Base-by-base conservation (phyloP, 352 stramenopile genomes). In the Globisporangium irregulare region DNA sequence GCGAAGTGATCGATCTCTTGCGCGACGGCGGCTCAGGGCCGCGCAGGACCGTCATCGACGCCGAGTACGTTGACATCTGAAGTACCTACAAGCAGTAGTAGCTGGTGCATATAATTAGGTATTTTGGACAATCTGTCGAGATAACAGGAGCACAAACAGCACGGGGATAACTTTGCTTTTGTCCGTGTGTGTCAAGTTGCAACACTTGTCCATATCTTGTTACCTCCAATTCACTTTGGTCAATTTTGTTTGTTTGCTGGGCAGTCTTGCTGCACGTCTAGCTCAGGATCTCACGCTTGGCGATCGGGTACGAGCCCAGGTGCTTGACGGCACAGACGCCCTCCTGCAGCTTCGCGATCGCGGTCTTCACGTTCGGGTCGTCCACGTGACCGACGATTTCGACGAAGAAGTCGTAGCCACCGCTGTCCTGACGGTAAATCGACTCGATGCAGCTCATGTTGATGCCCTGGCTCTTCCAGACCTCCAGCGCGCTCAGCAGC, bases 361-460 rank as follows among this genome's bases (percentile, higher is more conserved):
- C 88, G 32, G 68, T 65, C 6, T 78, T 72, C 24, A 94, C 81
- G 50, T 89, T 86, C 4, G 59, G 57, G 62, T 96, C 86, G 56
- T 94, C 80, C 59, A 87, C 80, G 65, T 95, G 85, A 41, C 85
- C 88, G 46, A 86, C 69, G 46, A 95, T 84, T 71, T 97, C 87
- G 34, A 95, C 76, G 56, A 95, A 95, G 60, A 96, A 96, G 65
- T 93, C 86, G 65, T 92, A 95, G 50, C 89, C 87, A 20, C 81
- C 78, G 46, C 85, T 67, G 20, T 91, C 79, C 56, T 84, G 68
- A 6, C 87, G 85, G 59, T 93, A 93, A 56, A 96, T 93, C n/a
- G 86, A 94, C 71, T 97, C 89, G 43, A 97, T 78, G 50, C 86
- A 89, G 59, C 81, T 92, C 58, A 97, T 72, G 64, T 95, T 97